Evolutionary conservation across 805 yeast genomes (phyloP), one percentile per base, ranked within the genome.

Genomic region (Pichia membranifaciens): DNA sequence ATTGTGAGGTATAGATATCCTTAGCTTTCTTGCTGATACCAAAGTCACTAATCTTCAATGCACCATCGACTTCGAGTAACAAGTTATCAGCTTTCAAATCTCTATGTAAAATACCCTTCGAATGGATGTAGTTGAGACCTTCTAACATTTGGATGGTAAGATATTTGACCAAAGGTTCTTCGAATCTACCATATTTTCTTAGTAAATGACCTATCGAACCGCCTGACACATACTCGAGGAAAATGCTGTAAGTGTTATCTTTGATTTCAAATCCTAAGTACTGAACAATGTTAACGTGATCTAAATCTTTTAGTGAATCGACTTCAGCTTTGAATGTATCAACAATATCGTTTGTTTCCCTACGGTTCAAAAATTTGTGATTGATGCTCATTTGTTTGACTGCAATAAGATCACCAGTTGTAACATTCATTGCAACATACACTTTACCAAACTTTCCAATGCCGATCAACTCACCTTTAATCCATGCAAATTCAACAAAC

Each of bases 341-440:
- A 39, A 88, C 75, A 2, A 84, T 86, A 48, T 79, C 89, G 23
- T 69, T 64, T 2, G 73, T 68, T 43, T 76, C 74, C 21, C 72
- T 69, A 41, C 72, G 69, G 43, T 66, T 71, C 17, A 68, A 56
- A 31, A 72, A 59, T 46, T 68, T 64, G 3, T 58, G 52, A 0
- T 87, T 82, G 12, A 84, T 82, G 37, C 76, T 82, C 2, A 91
- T 96, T 65, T 93, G 99, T 61, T 93, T 93, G 2, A 93, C 99
- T 0, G 99, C 99, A 70, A 93, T 84, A 96, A 93, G 89, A 59
- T 93, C 99, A 46, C 98, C 98, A 0, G 96, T 88, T 1, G 98
- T 93, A 16, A 89, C 90, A 64, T 93, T 93, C 59, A 93, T 73
- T 1, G 96, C 97, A 47, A 93, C 71, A 60, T 76, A 91, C 1